Evolutionary conservation across 495 filamentous ascomycete species (phyloP).

Genomic region (Penicillium cataractarum): DNA sequence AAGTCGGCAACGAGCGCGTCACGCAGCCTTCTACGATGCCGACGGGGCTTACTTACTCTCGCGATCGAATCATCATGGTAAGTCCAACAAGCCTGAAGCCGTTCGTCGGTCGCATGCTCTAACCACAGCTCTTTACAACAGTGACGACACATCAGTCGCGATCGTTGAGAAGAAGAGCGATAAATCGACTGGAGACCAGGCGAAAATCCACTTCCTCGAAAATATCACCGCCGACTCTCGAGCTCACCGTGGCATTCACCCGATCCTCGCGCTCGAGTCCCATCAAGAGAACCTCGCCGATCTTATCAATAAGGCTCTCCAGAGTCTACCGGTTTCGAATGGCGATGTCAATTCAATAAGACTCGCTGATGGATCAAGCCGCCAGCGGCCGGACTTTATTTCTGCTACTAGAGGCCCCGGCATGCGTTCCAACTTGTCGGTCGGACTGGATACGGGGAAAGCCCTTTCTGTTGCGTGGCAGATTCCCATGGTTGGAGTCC

Average conservation of each 20-base stretch:
- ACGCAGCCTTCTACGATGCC: conserved; percentile 15
- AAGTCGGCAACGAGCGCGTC: conserved; percentile 17
- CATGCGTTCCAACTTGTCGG: conserved; percentile 73
- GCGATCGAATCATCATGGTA: conserved; percentile 94
- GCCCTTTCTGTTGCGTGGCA: conserved; percentile 83
- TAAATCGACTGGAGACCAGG: conserved; percentile 28
- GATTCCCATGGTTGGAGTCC: conserved; percentile 78
- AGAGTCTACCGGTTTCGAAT: conserved; percentile 49
- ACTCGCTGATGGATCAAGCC: conserved; percentile 31
- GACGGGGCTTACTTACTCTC: conserved; percentile 66
- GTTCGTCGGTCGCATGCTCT: conserved; percentile 2
- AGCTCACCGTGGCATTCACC: conserved; percentile 75
- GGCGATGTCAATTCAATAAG: conserved; percentile 18
- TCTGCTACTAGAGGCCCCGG: conserved; percentile 88
- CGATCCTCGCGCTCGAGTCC: conserved; percentile 68
- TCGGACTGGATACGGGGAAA: conserved; percentile 84
- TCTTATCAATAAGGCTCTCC: conserved; percentile 67
- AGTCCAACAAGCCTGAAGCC: conserved; percentile 10
- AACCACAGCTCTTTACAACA: conserved; percentile 28
- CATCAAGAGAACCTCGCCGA: conserved; percentile 69
- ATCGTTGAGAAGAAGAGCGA: conserved; percentile 64
- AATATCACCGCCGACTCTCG: conserved; percentile 80
- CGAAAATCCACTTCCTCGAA: conserved; percentile 73
- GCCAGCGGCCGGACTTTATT: conserved; percentile 74
- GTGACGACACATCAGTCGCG: conserved; percentile 94